Percentiles rank a stretch among this genome's conserved stretches.
Evolutionary conservation across 2,329 filamentous ascomycete genomes (phyloP).

Genomic region (Bimuria novae-zelandiae): DNA sequence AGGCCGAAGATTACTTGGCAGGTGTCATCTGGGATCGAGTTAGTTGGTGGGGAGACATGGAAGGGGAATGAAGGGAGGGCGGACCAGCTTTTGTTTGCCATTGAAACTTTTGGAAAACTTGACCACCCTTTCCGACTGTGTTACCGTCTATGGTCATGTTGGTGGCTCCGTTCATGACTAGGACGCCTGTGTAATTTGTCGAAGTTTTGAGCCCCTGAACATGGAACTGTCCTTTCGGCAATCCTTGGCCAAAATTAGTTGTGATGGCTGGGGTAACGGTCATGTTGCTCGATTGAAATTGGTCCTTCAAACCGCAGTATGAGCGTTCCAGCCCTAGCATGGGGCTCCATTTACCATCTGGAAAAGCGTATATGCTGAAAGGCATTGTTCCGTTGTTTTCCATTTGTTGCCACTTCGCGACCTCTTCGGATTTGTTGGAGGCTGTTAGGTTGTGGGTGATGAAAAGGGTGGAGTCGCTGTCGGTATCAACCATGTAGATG

Average conservation of each 20-base stretch:
- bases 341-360: conserved; percentile 58
- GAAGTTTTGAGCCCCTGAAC: conserved; percentile 74
- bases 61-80: conserved; percentile 24
- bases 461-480: conserved; percentile 76
- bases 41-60: conserved; percentile 12
- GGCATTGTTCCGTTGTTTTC: conserved; percentile 36
- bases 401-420: conserved; percentile 62
- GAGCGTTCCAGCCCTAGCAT: conserved; percentile 76
- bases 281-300: conserved; percentile 64
- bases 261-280: conserved; percentile 69
- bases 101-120: conserved; percentile 71
- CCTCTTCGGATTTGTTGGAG: conserved; percentile 52
- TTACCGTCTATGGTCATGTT: conserved; percentile 50
- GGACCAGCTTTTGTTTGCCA: conserved; percentile 80
- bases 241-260: conserved; percentile 61
- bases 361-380: conserved; percentile 78
- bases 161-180: conserved; percentile 66
- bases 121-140: conserved; percentile 72
- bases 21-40: conserved; percentile 64
- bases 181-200: conserved; percentile 72
- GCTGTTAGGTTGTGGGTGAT: conserved; percentile 74
- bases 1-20: conserved; percentile 87
- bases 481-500: conserved; percentile 82
- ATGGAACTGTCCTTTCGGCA: conserved; percentile 86
- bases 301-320: conserved; percentile 75